These are phyloP conservation scores for Cardamine resedifolia DNA, from an alignment of 345 rosid species.

Conservation along the genomic window DNA sequence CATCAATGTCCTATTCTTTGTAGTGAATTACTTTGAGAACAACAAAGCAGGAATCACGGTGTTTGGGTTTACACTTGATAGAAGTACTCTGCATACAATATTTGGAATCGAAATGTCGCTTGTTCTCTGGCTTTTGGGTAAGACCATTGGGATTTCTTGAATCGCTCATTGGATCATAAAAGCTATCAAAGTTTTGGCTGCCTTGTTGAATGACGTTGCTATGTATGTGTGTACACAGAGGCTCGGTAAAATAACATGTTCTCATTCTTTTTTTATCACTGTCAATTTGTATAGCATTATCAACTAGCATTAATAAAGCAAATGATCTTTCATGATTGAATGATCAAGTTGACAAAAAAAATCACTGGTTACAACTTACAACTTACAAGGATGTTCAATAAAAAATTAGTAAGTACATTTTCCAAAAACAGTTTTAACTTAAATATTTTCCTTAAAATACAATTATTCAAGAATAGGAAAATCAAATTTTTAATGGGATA, in stretches of 20 bases:
- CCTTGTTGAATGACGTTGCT: conserved; percentile 21
- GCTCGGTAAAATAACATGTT: conserved; percentile 23
- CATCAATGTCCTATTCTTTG: neutral
- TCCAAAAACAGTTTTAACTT: too few species aligned
- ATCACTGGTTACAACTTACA: too few species aligned
- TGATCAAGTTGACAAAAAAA: too few species aligned
- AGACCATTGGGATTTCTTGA: conserved; percentile 74
- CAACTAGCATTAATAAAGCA: too few species aligned
- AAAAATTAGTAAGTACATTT: too few species aligned
- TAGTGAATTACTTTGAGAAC: conserved; percentile 94
- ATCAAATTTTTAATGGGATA: too few species aligned
- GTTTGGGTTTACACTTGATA: conserved; percentile 74
- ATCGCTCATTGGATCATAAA: conserved; percentile 16
- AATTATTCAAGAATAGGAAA: too few species aligned
- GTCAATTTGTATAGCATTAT: conserved; percentile 7
- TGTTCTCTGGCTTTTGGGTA: conserved; percentile 87
- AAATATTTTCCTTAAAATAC: too few species aligned
- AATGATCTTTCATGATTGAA: too few species aligned
- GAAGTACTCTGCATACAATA: conserved; percentile 80
- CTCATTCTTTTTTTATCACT: conserved; percentile 5
- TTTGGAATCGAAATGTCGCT: conserved; percentile 85
- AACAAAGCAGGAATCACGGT: conserved; percentile 85
- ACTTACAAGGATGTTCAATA: too few species aligned
- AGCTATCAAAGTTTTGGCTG: conserved; percentile 19
- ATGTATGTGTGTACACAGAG: conserved; percentile 21